phyloP scores from a whole-genome alignment of 495 filamentous ascomycete species.

The Penicillium antarcticum region DNA sequence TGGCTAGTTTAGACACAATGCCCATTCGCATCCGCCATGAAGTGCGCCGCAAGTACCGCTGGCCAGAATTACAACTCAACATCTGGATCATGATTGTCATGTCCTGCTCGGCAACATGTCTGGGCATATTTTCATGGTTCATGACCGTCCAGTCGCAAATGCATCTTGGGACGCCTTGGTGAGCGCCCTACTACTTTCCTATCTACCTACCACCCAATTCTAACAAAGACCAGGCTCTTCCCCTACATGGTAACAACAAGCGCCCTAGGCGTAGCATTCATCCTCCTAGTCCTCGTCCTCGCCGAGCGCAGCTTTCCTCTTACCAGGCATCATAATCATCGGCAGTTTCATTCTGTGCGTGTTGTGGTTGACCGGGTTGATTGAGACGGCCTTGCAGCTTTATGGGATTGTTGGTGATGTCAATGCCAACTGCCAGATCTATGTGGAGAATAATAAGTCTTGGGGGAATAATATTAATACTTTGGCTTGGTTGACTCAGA shows the following conservation, averaged over 20 bases:
- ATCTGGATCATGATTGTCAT: slow-evolving; percentile 90
- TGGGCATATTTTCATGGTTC: slow-evolving; percentile 86
- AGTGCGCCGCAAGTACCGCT: slow-evolving; percentile 71
- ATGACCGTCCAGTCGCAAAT: slow-evolving; percentile 74
- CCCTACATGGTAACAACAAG: slow-evolving; percentile 81
- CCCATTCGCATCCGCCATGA: slow-evolving; percentile 20
- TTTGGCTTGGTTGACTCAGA: slow-evolving; percentile 83
- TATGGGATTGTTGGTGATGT: slow-evolving; percentile 77
- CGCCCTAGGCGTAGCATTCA: slow-evolving; percentile 69
- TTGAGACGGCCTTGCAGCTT: slow-evolving; percentile 85
- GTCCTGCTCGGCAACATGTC: slow-evolving; percentile 67
- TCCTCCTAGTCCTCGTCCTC: slow-evolving; percentile 67
- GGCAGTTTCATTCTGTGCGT: slow-evolving; percentile 92
- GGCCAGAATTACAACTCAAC: slow-evolving; percentile 91
- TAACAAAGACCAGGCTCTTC: slow-evolving; percentile 93
- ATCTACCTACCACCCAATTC: too few relatives aligned
- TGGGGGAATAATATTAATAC: slow-evolving; percentile 66
- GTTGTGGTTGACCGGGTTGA: slow-evolving; percentile 85
- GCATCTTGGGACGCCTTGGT: slow-evolving; percentile 78
- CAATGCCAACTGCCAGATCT: slow-evolving; percentile 74
- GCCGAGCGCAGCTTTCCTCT: slow-evolving; percentile 72
- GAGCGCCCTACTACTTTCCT: slow-evolving; percentile 19
- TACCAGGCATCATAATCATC: slow-evolving; percentile 87
- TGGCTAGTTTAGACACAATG: slow-evolving; percentile 14
- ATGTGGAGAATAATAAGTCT: slow-evolving; percentile 55